Evolutionary conservation across 2,329 filamentous ascomycete genomes (phyloP).

Genomic region (Trichoderma koningiopsis): DNA sequence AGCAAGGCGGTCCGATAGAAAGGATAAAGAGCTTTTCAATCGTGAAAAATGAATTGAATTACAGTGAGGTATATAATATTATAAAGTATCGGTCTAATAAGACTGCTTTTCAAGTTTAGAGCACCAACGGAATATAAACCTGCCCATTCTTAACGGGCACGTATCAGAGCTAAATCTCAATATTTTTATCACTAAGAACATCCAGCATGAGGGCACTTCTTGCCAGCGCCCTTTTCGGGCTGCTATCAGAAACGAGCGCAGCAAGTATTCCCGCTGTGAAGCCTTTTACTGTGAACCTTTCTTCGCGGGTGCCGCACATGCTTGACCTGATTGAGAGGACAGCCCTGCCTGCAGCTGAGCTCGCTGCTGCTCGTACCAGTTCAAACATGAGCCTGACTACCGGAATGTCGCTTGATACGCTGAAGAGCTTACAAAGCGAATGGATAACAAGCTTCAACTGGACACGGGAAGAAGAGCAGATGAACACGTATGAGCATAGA

Average conservation of each 20-base stretch:
- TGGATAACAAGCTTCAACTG: slow-evolving; percentile 30
- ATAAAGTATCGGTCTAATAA: neutral
- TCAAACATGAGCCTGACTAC: slow-evolving; percentile 9
- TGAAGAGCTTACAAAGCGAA: slow-evolving; percentile 26
- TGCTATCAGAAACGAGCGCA: neutral
- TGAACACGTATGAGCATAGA: slow-evolving; percentile 28
- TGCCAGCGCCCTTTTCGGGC: neutral
- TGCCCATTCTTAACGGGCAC: neutral
- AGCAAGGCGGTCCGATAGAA: neutral
- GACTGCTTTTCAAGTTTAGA: neutral
- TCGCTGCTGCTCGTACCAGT: slow-evolving; percentile 4
- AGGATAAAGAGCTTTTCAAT: neutral
- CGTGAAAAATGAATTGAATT: neutral
- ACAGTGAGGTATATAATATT: neutral
- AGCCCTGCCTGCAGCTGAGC: slow-evolving; percentile 6
- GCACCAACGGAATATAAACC: neutral
- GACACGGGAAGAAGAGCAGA: slow-evolving; percentile 27
- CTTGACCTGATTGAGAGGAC: slow-evolving; percentile 30
- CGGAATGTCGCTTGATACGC: slow-evolving; percentile 25
- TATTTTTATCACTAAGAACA: neutral
- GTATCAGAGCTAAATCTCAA: too few relatives aligned
- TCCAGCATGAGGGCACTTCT: neutral
- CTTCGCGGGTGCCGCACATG: slow-evolving; percentile 30
- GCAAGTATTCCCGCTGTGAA: neutral
- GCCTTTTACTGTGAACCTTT: slow-evolving; percentile 6